These are phyloP conservation scores for Fusarium fujikuroi DNA, from an alignment of 2,329 filamentous ascomycete genomes.

Conservation along the genomic window DNA sequence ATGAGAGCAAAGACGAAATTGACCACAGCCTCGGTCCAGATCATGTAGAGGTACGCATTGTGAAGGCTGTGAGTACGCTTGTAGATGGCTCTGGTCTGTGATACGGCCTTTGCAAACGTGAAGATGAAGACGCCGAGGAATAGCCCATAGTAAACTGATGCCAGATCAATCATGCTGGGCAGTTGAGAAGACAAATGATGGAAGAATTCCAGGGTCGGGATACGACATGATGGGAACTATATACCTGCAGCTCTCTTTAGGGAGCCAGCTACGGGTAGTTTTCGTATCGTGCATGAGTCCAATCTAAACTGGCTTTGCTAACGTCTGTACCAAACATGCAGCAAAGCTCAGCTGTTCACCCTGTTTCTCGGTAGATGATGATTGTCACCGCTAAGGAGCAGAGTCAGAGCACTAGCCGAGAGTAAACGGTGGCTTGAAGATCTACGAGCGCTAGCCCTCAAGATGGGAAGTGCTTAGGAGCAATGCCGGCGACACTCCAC, in stretches of 20 bases:
- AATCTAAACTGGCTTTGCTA: neutral
- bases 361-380: neutral
- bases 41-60: slow-evolving; percentile 44
- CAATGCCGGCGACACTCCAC: neutral
- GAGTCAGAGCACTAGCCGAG: neutral
- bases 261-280: neutral
- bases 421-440: neutral
- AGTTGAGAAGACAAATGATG: neutral
- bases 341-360: neutral
- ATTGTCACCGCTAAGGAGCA: neutral
- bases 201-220: neutral
- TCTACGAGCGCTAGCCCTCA: neutral
- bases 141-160: slow-evolving; percentile 41
- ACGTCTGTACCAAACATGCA: neutral
- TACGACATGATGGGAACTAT: neutral
- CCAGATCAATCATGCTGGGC: slow-evolving; percentile 30
- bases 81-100: slow-evolving; percentile 38
- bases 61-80: slow-evolving; percentile 25
- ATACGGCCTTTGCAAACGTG: slow-evolving; percentile 36
- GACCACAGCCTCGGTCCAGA: slow-evolving; percentile 41
- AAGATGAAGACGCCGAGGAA: slow-evolving; percentile 45
- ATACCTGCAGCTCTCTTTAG: neutral
- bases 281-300: neutral
- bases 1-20: slow-evolving; percentile 43
- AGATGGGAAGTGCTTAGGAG: neutral